A percentile compares a stretch with the other conserved stretches of the same genome.
Conservation (phyloP, 805 yeast genomes). For the Saturnispora besseyi region DNA sequence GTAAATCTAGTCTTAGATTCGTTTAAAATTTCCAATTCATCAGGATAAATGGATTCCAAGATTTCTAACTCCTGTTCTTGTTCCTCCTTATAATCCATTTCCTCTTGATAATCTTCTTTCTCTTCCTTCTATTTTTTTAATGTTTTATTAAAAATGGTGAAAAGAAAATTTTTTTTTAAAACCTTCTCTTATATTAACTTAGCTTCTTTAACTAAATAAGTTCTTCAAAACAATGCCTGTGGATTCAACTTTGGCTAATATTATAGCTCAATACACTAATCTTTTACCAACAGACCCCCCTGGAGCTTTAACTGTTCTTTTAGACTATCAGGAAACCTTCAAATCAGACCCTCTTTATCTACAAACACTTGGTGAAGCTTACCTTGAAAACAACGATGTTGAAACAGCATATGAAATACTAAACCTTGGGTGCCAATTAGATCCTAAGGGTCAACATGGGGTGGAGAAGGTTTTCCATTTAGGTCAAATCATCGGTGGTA, state of each 20-base stretch:
- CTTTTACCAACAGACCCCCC: conserved; percentile 38
- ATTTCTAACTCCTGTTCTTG: conserved; percentile 87
- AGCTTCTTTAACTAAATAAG: background rate
- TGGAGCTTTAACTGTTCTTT: conserved; percentile 41
- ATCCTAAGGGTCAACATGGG: conserved; percentile 55
- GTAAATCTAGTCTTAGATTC: conserved; percentile 39
- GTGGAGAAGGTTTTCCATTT: conserved; percentile 80
- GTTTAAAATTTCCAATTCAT: conserved; percentile 49
- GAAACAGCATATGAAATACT: conserved; percentile 67
- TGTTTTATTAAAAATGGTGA: background rate
- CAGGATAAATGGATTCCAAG: conserved; percentile 86
- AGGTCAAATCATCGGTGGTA: conserved; percentile 86
- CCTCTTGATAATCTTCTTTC: background rate
- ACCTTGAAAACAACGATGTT: conserved; percentile 71
- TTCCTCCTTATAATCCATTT: conserved; percentile 49
- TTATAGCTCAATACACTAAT: conserved; percentile 23
- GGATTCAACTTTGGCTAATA: conserved; percentile 3
- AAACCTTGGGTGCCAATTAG: conserved; percentile 52
- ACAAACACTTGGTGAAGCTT: conserved; percentile 63
- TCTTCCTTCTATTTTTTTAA: background rate
- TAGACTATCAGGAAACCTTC: conserved; percentile 30
- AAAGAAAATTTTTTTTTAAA: background rate
- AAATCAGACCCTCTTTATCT: conserved; percentile 36
- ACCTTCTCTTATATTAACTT: too few relatives aligned
- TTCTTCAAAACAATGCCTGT: background rate